Base-by-base conservation (phyloP, 2,329 filamentous ascomycete species). In the Ophiobolus disseminans region DNA sequence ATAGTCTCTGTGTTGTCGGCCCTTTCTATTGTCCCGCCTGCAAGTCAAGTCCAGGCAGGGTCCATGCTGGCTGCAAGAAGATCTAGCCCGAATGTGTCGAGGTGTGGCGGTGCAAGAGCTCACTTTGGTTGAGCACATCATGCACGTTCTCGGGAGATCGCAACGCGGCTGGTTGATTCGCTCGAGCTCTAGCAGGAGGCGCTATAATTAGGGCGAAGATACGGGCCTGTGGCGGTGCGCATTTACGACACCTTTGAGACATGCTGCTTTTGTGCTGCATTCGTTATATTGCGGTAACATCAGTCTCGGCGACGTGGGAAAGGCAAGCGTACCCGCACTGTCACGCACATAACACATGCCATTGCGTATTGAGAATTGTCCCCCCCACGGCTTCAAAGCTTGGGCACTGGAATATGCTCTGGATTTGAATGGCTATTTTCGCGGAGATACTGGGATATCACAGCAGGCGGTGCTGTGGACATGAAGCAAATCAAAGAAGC, bases 91-190 rank as follows among this genome's bases (percentile, higher is more conserved):
- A 46, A 13, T 35, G 46, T 38, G 45, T 51, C 10, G 28, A 45
- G 32, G 35, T 62, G 60, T 64, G 61, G 65, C 63, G 41, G 63
- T 66, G 61, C 58, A 53, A 45, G 43, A 41, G 50, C 45, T 41
- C 50, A 54, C 58, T 34, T 44, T 17, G 45, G 35, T n/a, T 51
- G 37, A 51, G 45, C 30, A 50, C 49, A 45, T 48, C 37, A 49
- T 26, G 53, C 50, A 57, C 36, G 53, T 56, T 55, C 45, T 43
- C 11, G 10, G 22, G 37, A 41, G 17, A 20, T n/a, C 13, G 11
- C 23, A 31, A 7, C n/a, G 22, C 17, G 10, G 16, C 17, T 22
- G 23, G 43, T 25, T 36, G 37, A 26, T 32, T 32, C 40, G 48
- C 14, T 35, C 19, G 40, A 22, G 13, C 36, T 34, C 17, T 23